Percentiles rank a stretch among this genome's conserved stretches.
Evolutionary conservation across 1,139 yeast species (phyloP).

Genomic region (Pichia sp.): DNA sequence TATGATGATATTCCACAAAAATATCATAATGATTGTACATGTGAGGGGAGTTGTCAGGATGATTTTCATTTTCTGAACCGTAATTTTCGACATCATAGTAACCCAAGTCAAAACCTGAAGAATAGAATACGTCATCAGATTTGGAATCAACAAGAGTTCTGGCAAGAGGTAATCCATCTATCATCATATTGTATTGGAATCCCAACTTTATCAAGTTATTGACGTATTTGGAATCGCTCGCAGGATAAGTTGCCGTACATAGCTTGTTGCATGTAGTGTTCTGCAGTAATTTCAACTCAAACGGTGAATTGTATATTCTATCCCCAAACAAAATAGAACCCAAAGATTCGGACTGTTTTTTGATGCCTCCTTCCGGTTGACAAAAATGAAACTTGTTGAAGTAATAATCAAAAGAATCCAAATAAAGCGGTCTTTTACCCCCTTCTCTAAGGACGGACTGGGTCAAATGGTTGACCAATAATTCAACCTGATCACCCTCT

Average conservation of each 20-base stretch:
- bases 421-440: constrained; percentile 40
- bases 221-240: constrained; percentile 64
- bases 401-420: constrained; percentile 80
- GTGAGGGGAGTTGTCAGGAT: constrained; percentile 28
- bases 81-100: constrained; percentile 35
- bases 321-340: constrained; percentile 96
- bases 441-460: constrained; percentile 55
- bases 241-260: constrained; percentile 54
- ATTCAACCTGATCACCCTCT: constrained; percentile 62
- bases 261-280: constrained; percentile 56
- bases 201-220: constrained; percentile 73
- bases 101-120: constrained; percentile 80
- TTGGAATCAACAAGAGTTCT: constrained; percentile 44
- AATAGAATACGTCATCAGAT: constrained; percentile 56
- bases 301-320: constrained; percentile 89
- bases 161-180: constrained; percentile 95
- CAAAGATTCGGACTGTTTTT: constrained; percentile 77
- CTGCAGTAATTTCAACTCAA: constrained; percentile 69
- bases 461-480: constrained; percentile 82
- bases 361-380: constrained; percentile 57
- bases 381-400: constrained; percentile 81
- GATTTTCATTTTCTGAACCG: too few species aligned
- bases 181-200: constrained; percentile 83
- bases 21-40: constrained; percentile 79
- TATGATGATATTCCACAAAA: constrained; percentile 70